Conservation (phyloP, 768 basidiomycete species). For the Pleurotus giganteus region DNA sequence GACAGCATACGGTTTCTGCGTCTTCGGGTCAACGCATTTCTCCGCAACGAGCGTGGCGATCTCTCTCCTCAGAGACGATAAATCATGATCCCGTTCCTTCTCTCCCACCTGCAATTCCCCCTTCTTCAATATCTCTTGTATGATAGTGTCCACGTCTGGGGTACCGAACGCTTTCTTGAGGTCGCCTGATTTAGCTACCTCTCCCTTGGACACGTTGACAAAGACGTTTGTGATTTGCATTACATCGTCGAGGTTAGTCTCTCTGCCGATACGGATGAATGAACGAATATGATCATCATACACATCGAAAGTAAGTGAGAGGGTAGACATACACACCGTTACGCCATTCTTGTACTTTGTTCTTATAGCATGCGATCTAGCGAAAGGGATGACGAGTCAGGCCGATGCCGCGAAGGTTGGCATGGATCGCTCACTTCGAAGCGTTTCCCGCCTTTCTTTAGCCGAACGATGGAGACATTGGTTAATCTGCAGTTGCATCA, state of each 20-base stretch:
- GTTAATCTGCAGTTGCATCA: constrained; percentile 64
- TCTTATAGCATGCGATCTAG: constrained; percentile 97
- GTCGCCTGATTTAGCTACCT: constrained; percentile 85
- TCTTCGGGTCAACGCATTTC: constrained; percentile 92
- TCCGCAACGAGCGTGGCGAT: constrained; percentile 94
- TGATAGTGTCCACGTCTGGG: constrained; percentile 63
- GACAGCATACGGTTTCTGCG: constrained; percentile 87
- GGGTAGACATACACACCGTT: constrained; percentile 71
- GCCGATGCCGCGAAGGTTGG: neutral
- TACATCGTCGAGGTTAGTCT: constrained; percentile 93
- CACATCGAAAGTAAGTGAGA: neutral
- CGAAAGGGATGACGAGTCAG: neutral
- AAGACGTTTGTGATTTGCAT: constrained; percentile 97
- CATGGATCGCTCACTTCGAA: constrained; percentile 69
- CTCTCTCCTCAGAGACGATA: constrained; percentile 77
- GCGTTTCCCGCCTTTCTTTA: constrained; percentile 96
- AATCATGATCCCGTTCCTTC: constrained; percentile 92
- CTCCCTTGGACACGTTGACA: constrained; percentile 94
- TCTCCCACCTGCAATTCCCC: constrained; percentile 97
- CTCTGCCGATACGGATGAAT: no score
- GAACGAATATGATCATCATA: constrained; percentile 1
- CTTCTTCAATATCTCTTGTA: constrained; percentile 91
- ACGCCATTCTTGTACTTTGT: constrained; percentile 97
- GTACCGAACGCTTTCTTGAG: constrained; percentile 91
- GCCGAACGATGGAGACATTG: constrained; percentile 92